Evolutionary conservation across 768 basidiomycete species (phyloP), one percentile per base, ranked within the genome.

Genomic region (button mushroom (Agaricus bisporus)): DNA sequence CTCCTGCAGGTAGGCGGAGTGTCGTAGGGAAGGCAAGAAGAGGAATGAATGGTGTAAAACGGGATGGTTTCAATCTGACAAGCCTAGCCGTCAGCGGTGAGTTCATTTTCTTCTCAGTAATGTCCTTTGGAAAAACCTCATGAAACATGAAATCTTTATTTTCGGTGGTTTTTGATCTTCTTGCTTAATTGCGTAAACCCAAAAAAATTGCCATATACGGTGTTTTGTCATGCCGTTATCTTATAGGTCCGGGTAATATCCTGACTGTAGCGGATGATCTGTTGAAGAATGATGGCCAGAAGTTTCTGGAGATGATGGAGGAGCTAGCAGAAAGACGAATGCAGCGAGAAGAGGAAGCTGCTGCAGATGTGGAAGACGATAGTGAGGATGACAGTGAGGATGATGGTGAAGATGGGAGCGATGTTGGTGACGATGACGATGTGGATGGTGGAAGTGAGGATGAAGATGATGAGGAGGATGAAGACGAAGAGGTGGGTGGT

Each of bases 281-380:
- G 42, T 78, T 99, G 61, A 97, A 97, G 77, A 98, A 98, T 63
- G 95, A 99, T 63, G 95, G 95, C 2, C 91, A 94, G 64, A 98
- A 97, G 74, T 99, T 99, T 74, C 73, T 99, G 62, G 97, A 99
- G 75, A 99, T 99, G 97, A 99, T 99, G 97, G 97, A 98, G 68
- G 93, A 95, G 70, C 80, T 99, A 17, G 95, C 95, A 0, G 93
- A 97, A 64, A 81, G 92, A 47, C 81, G 95, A 42, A 91, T 95
- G 81, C 86, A 90, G 61, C 81, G 95, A 4, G 95, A 98, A 64
- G 88, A 94, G 49, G 75, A 76, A 54, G 73, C 76, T 18, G 72
- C 74, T 15, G 69, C 63, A 0, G 71, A 72, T 57, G 71, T 75
- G 8, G 73, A 76, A 57, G 75, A 76, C 36, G 77, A 77, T 51